Percentiles rank a stretch among this genome's conserved stretches.
Evolutionary conservation across 1,284 basidiomycete genomes (phyloP).

Genomic region (Leccinum angustisporum): DNA sequence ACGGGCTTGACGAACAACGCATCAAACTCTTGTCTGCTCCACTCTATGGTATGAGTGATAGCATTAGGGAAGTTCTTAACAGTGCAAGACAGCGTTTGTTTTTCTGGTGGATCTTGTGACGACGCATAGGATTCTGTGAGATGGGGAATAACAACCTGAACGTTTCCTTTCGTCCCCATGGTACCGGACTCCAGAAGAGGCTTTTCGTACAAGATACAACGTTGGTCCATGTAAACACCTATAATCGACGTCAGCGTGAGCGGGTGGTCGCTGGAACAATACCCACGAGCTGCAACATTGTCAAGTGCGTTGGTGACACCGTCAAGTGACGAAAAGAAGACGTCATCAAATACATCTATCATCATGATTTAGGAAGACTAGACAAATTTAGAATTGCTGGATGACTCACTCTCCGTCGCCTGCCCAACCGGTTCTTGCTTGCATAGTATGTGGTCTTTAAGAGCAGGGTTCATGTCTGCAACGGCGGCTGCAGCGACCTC

Average conservation of each 20-base stretch:
- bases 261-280: background rate
- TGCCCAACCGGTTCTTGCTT: constrained; percentile 95
- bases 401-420: constrained; percentile 82
- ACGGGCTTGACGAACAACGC: constrained; percentile 92
- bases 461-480: constrained; percentile 93
- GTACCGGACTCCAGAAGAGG: constrained; percentile 97
- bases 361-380: constrained; percentile 3
- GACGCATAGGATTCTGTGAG: constrained; percentile 97
- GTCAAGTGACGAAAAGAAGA: constrained; percentile 87
- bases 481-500: constrained; percentile 94
- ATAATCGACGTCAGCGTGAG: constrained; percentile 9
- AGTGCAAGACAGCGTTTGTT: constrained; percentile 96
- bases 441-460: constrained; percentile 85
- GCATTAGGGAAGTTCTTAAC: constrained; percentile 99
- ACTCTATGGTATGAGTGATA: constrained; percentile 99
- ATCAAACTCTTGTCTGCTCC: constrained; percentile 94
- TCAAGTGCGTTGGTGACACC: constrained; percentile 99
- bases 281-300: constrained; percentile 91
- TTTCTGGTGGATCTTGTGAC: constrained; percentile 99
- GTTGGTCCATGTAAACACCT: constrained; percentile 98
- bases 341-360: constrained; percentile 84
- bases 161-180: constrained; percentile 97
- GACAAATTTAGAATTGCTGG: constrained; percentile 1
- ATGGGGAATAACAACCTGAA: constrained; percentile 94
- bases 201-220: constrained; percentile 97